Conservation (phyloP, 306 rosid species). For the Fragaria vesca region DNA sequence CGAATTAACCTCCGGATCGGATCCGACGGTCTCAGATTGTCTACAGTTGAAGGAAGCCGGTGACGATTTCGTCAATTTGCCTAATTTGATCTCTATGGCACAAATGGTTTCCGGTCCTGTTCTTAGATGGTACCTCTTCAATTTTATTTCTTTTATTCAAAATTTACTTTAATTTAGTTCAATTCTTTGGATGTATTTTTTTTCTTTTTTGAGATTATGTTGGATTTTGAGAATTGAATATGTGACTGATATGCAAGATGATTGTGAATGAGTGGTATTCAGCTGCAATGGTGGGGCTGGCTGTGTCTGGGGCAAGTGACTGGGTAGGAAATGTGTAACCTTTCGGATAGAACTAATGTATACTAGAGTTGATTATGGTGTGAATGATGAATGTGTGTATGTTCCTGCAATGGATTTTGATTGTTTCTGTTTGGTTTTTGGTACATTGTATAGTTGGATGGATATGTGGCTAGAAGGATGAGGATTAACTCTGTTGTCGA, state of each 20-base stretch:
- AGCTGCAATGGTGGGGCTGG: slow-evolving; percentile 76
- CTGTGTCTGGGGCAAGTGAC: slow-evolving; percentile 77
- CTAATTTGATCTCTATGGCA: slow-evolving; percentile 65
- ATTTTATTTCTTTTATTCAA: no score
- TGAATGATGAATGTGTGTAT: neutral
- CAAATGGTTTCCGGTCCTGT: slow-evolving; percentile 81
- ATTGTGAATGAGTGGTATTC: slow-evolving; percentile 68
- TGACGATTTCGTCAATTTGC: slow-evolving; percentile 47
- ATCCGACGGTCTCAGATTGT: slow-evolving; percentile 29
- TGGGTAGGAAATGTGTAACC: slow-evolving; percentile 49
- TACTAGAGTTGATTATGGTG: neutral
- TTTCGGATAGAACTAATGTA: neutral
- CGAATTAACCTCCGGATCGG: slow-evolving; percentile 28
- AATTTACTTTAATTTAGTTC: no score
- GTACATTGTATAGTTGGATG: slow-evolving; percentile 64
- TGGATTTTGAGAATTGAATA: slow-evolving; percentile 6
- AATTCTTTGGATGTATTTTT: neutral
- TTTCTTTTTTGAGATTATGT: neutral
- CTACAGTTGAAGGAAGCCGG: slow-evolving; percentile 21
- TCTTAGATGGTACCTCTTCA: slow-evolving; percentile 64
- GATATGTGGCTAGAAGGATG: slow-evolving; percentile 85
- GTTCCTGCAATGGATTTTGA: neutral
- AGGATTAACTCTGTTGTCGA: slow-evolving; percentile 91
- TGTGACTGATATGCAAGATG: slow-evolving; percentile 50
- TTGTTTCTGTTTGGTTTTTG: neutral